phyloP scores from a whole-genome alignment of 1,284 basidiomycete genomes.

The Pseudozyma tsukubaensis region DNA sequence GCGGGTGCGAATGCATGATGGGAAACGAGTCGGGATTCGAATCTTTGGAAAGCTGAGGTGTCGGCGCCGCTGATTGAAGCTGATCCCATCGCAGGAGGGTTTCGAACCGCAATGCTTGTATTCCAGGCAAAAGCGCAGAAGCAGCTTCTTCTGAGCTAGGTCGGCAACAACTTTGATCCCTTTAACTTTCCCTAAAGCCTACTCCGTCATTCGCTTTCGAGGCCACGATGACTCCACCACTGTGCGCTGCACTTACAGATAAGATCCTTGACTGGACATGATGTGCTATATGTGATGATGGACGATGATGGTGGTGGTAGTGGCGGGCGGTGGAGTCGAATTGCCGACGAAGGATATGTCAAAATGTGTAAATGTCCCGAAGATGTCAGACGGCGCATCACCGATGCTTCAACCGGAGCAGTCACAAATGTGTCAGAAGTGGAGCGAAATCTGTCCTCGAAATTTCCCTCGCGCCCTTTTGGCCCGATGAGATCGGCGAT shows the following conservation, averaged over 20 bases:
- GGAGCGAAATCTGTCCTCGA: constrained; percentile 1
- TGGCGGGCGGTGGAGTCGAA: background rate
- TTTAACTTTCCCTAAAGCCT: background rate
- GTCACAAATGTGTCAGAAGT: too few species aligned
- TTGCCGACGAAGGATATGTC: constrained; percentile 6
- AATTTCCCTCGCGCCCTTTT: background rate
- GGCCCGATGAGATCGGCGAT: constrained; percentile 9
- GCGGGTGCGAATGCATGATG: too few species aligned
- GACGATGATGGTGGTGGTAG: constrained; percentile 4
- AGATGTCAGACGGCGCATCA: background rate
- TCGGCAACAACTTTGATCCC: too few species aligned
- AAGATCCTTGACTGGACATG: constrained; percentile 43
- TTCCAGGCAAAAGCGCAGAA: too few species aligned
- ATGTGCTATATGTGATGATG: background rate
- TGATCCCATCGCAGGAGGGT: too few species aligned
- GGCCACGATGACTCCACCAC: background rate
- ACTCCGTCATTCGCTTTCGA: background rate
- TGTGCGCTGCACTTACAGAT: constrained; percentile 27
- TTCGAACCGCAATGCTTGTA: too few species aligned
- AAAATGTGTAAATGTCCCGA: too few species aligned
- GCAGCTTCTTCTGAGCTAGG: too few species aligned
- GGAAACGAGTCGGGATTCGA: too few species aligned
- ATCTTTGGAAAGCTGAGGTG: too few species aligned
- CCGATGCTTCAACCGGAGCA: constrained; percentile 11
- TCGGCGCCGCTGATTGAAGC: too few species aligned